These are phyloP conservation scores for Echria macrotheca DNA, from an alignment of 495 filamentous ascomycete genomes.

Conservation along the genomic window DNA sequence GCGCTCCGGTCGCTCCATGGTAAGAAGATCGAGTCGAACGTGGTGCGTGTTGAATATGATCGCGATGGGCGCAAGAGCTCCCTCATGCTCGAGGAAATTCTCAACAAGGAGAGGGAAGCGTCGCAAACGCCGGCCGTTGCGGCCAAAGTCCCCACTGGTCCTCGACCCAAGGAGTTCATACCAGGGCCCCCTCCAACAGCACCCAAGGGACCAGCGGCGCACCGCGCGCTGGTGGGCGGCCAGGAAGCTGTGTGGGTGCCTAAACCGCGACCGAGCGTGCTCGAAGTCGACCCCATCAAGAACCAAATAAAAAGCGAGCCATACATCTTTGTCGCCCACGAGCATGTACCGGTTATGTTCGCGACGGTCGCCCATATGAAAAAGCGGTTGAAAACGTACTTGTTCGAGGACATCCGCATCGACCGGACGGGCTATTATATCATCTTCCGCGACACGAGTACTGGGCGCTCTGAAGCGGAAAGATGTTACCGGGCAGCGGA, in stretches of 20 bases:
- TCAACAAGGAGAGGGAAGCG: slow-evolving; percentile 57
- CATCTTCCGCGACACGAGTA: slow-evolving; percentile 68
- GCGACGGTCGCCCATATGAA: slow-evolving; percentile 80
- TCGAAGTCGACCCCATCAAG: slow-evolving; percentile 49
- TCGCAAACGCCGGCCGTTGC: slow-evolving; percentile 23
- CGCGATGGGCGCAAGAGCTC: slow-evolving; percentile 76
- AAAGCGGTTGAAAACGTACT: slow-evolving; percentile 73
- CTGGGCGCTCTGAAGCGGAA: slow-evolving; percentile 73
- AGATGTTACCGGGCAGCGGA: slow-evolving; percentile 69
- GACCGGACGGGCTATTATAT: slow-evolving; percentile 89
- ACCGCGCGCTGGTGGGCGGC: slow-evolving; percentile 28
- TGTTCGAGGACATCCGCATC: slow-evolving; percentile 69
- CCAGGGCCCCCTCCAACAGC: slow-evolving; percentile 70
- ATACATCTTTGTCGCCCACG: slow-evolving; percentile 85
- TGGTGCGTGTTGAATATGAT: slow-evolving; percentile 78
- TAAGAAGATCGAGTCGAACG: slow-evolving; percentile 63
- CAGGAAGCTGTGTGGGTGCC: slow-evolving; percentile 20
- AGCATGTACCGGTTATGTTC: slow-evolving; percentile 80
- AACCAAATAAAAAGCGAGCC: slow-evolving; percentile 70
- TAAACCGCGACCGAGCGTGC: slow-evolving; percentile 20
- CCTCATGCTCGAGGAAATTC: slow-evolving; percentile 61
- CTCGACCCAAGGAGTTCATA: slow-evolving; percentile 34
- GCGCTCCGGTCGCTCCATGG: slow-evolving; percentile 67
- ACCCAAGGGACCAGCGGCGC: slow-evolving; percentile 79
- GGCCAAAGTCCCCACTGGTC: slow-evolving; percentile 36